Percentiles rank a stretch among this genome's conserved stretches.
Evolutionary conservation across 2,329 filamentous ascomycete genomes (phyloP).

Genomic region (Colletotrichum echinochloae): DNA sequence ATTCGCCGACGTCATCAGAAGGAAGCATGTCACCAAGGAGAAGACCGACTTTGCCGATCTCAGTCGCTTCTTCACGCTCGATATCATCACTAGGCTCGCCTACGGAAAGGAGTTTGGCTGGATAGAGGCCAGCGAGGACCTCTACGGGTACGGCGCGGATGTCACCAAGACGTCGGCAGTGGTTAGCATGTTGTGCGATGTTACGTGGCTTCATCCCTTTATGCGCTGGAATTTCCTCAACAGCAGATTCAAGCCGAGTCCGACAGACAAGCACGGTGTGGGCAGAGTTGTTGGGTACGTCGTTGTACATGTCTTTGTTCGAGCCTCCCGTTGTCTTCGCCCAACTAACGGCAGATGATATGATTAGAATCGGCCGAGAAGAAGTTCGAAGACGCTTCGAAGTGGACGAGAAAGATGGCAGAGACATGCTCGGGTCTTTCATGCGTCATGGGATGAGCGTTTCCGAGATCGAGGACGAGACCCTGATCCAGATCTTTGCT

Average conservation of each 20-base stretch:
- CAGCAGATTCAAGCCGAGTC: conserved; percentile 1
- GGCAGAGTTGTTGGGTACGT: conserved; percentile 30
- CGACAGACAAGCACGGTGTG: conserved; percentile 4
- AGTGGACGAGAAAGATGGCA: conserved; percentile 6
- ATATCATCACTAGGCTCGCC: conserved; percentile 61
- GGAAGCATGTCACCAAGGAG: conserved; percentile 15
- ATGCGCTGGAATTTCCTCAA: neutral
- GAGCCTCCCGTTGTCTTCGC: neutral
- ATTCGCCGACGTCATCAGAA: conserved; percentile 3
- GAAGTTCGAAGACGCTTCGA: conserved; percentile 6
- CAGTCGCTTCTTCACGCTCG: conserved; percentile 61
- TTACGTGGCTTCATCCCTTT: conserved; percentile 3
- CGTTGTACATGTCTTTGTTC: neutral
- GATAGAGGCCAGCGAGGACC: conserved; percentile 54
- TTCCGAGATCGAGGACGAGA: conserved; percentile 47
- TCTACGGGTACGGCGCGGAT: conserved; percentile 50
- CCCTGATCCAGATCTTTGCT: conserved; percentile 44
- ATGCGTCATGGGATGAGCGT: conserved; percentile 53
- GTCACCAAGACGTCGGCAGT: neutral
- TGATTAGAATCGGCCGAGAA: neutral
- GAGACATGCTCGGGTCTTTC: conserved; percentile 47
- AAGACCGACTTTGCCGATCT: conserved; percentile 52
- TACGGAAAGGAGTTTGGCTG: conserved; percentile 61
- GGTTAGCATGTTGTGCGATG: conserved; percentile 31
- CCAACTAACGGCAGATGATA: neutral